Percentiles rank a stretch among this genome's conserved stretches.
Evolutionary conservation across 2,329 filamentous ascomycete genomes (phyloP).

Genomic region (Grosmannia huntii): DNA sequence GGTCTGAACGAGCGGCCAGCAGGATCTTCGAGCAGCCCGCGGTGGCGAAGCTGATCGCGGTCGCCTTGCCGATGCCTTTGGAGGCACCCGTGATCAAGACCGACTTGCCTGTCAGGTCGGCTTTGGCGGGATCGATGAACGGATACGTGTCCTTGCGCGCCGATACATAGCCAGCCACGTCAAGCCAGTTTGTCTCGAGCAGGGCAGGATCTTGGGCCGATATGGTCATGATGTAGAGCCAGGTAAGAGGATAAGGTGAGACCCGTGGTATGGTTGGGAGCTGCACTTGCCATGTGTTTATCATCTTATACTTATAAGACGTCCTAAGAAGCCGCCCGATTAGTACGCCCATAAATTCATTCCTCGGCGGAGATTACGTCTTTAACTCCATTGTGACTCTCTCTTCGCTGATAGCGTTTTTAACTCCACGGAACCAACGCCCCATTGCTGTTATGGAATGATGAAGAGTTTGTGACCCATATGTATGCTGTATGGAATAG

Average conservation of each 20-base stretch:
- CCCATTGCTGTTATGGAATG: too few species aligned
- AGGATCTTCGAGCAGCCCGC: conserved; percentile 5
- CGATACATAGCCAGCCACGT: neutral
- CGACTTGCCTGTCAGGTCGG: conserved; percentile 6
- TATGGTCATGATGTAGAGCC: neutral
- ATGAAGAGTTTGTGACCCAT: too few species aligned
- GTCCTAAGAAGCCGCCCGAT: too few species aligned
- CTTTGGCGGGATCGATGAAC: conserved; percentile 4
- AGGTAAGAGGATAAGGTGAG: neutral
- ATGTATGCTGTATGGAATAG: too few species aligned
- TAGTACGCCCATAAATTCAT: too few species aligned
- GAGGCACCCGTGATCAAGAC: conserved; percentile 10
- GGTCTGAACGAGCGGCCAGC: conserved; percentile 1
- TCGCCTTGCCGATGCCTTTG: conserved; percentile 6
- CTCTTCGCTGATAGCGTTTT: neutral
- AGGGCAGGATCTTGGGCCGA: neutral
- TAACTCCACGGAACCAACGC: too few species aligned
- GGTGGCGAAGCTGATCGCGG: conserved; percentile 6
- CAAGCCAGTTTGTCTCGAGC: neutral
- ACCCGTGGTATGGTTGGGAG: neutral
- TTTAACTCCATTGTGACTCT: neutral
- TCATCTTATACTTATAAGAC: neutral
- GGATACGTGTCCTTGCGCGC: conserved; percentile 12
- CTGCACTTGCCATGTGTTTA: neutral
- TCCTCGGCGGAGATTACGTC: neutral